Conservation (phyloP, 345 rosid species). For the Eucalyptus victrix region DNA sequence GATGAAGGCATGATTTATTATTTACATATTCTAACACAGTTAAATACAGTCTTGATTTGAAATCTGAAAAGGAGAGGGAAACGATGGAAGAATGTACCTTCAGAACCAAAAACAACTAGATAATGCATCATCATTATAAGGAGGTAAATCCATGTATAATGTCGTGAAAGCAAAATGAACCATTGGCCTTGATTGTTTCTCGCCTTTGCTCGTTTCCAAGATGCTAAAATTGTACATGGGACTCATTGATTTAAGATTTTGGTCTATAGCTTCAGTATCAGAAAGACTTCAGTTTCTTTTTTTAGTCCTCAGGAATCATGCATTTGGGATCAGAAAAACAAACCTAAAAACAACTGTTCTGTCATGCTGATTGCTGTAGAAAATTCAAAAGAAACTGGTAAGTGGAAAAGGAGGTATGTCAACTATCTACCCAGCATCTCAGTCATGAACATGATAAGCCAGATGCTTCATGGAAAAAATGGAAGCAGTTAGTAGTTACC, state of each 20-base stretch:
- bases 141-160: neutral
- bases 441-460: neutral
- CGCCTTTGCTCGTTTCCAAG: neutral
- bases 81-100: neutral
- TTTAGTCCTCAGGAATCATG: neutral
- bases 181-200: neutral
- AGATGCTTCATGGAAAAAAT: neutral
- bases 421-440: neutral
- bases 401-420: neutral
- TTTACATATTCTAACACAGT: neutral
- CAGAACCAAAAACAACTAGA: neutral
- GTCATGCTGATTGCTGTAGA: neutral
- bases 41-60: neutral
- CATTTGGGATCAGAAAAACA: neutral
- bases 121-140: neutral
- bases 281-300: neutral
- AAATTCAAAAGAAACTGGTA: neutral
- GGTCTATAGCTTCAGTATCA: neutral
- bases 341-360: neutral
- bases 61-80: neutral
- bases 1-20: no score
- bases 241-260: neutral
- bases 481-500: conserved; percentile 25
- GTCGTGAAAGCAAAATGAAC: neutral
- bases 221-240: neutral